phyloP scores from a whole-genome alignment of 805 yeast genomes.

The Sugiyamaella marilandica region DNA sequence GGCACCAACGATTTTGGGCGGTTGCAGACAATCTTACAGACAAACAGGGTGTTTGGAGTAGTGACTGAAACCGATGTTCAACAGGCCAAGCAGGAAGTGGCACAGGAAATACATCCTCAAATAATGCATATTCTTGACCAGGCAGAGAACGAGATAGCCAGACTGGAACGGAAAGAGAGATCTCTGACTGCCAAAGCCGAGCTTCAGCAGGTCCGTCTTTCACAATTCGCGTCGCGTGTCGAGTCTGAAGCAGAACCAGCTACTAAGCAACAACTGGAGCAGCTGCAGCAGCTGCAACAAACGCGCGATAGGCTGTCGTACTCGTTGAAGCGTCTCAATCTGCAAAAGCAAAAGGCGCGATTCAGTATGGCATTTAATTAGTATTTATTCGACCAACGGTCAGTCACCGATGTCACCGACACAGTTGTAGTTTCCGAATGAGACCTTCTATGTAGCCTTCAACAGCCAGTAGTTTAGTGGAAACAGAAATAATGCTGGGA shows the following conservation, averaged over 20 bases:
- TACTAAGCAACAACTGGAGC: constrained; percentile 14
- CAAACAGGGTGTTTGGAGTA: constrained; percentile 28
- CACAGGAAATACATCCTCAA: constrained; percentile 29
- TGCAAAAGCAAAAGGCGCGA: constrained; percentile 21
- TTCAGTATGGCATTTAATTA: constrained; percentile 17
- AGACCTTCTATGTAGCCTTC: constrained; percentile 21
- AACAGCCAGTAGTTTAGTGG: constrained; percentile 22
- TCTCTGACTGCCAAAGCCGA: constrained; percentile 25
- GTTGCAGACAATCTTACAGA: constrained; percentile 18
- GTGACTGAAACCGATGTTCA: constrained; percentile 27
- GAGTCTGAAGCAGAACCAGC: constrained; percentile 9
- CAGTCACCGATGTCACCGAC: constrained; percentile 36
- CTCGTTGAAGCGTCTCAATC: constrained; percentile 21
- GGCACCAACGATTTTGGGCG: constrained; percentile 22
- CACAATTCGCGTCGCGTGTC: constrained; percentile 14
- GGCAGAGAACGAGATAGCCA: constrained; percentile 23
- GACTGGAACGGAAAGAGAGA: constrained; percentile 26
- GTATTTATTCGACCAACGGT: background rate
- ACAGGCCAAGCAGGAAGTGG: constrained; percentile 21
- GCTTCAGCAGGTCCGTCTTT: constrained; percentile 27
- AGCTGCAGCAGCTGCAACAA: constrained; percentile 19
- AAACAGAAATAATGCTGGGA: constrained; percentile 24
- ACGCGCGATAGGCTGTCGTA: constrained; percentile 21
- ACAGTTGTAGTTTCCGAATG: constrained; percentile 34
- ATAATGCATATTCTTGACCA: constrained; percentile 21